Evolutionary conservation across 129 eudicot genomes (phyloP), one percentile per base, ranked within the genome.

Genomic region (Mikania micrantha): DNA sequence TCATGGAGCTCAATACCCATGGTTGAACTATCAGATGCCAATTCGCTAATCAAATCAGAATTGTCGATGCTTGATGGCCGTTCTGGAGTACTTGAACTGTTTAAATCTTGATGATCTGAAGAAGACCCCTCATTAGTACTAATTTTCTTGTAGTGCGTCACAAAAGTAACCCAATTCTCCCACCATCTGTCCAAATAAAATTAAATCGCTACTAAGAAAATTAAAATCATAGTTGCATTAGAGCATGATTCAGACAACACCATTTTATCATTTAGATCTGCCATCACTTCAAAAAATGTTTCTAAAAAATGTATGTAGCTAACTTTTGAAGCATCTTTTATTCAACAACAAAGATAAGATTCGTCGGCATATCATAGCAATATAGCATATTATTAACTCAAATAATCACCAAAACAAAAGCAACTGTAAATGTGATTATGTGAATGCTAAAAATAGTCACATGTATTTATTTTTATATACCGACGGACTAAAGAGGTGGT

Each of bases 121-220:
- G 83, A 74, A 52, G 95, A 69, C 41, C 88, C 96, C 49, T 88
- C 94, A 67, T 79, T 87, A 54, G 77, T 69, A 54, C 34, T 64
- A 56, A 31, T 54, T 42, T 82, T 21, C 49, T 86, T 87, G 56
- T 34, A 72, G 40, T 79, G 84, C 63, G 81, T 82, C 60, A 83
- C 96, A 79, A 77, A 93, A 54, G 66, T 78, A 13, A 86, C 79
- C 98, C 98, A 93, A 34, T 76, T 81, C 39, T 93, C 89, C 98
- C 96, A 88, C 98, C 98, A 93, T 81, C 98, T 93, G 83, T 31
- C 40, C 70, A 48, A 59, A 73, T 10, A 2, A 72, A 60, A 47
- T 45, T 32, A 11, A 47, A 50, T 21, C 31, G 58, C 75, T 71
- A 8, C 22, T 58, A 56, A 42, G 72, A 49, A 64, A 53, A 58